Conservation (phyloP, 768 basidiomycete genomes). For the Floccularia luteovirens region DNA sequence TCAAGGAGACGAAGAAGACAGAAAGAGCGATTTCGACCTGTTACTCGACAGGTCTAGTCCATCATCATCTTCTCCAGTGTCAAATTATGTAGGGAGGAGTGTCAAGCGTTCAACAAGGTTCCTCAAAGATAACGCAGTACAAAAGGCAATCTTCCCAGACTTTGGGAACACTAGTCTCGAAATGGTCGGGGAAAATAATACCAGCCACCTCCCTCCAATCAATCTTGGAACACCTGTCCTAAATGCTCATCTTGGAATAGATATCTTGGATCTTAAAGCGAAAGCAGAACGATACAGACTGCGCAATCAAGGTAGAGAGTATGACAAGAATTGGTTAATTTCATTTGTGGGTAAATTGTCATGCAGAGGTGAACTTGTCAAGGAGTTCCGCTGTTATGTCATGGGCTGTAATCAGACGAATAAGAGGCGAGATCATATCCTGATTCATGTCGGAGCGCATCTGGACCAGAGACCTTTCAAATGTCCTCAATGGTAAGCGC, state of each 20-base stretch:
- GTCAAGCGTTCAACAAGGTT: too few relatives aligned
- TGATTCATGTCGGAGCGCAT: conserved; percentile 69
- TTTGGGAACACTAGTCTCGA: too few relatives aligned
- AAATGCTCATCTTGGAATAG: conserved; percentile 58
- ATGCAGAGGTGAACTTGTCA: conserved; percentile 42
- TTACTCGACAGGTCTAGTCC: too few relatives aligned
- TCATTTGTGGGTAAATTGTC: conserved; percentile 65
- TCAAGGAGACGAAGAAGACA: too few relatives aligned
- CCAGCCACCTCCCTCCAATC: too few relatives aligned
- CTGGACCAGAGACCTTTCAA: conserved; percentile 61
- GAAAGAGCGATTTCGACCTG: too few relatives aligned
- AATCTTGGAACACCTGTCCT: conserved; percentile 46
- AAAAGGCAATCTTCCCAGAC: too few relatives aligned
- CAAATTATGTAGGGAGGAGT: too few relatives aligned
- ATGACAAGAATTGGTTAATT: conserved; percentile 59
- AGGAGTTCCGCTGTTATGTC: conserved; percentile 64
- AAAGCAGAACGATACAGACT: conserved; percentile 48
- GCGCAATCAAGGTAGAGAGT: conserved; percentile 47
- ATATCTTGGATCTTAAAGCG: conserved; percentile 41
- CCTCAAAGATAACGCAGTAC: too few relatives aligned
- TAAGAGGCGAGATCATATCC: conserved; percentile 67
- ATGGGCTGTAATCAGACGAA: conserved; percentile 59
- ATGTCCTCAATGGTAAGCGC: conserved; percentile 56
- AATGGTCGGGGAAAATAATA: too few relatives aligned
- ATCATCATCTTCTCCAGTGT: too few relatives aligned